phyloP scores from a whole-genome alignment of 2,329 filamentous ascomycete genomes.

The Mollisiaceae sp. region DNA sequence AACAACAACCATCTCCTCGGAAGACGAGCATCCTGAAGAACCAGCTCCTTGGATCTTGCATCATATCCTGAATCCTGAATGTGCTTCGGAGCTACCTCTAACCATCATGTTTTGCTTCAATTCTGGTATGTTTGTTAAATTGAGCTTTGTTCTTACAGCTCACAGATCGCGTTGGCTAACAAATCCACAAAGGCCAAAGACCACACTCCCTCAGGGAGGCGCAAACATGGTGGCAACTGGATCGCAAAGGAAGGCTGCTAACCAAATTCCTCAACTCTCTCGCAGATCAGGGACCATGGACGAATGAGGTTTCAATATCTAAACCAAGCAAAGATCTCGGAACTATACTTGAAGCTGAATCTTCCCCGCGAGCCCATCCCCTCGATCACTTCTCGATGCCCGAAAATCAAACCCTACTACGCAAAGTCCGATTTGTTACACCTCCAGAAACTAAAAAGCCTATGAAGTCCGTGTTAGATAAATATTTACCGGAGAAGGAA shows the following conservation, averaged over 20 bases:
- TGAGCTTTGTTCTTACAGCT: not conserved
- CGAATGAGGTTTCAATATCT: conserved; percentile 1
- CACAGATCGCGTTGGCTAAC: not conserved
- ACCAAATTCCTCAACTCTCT: conserved; percentile 33
- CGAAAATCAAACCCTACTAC: conserved; percentile 27
- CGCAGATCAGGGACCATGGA: not conserved
- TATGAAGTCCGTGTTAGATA: not conserved
- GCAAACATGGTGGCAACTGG: conserved; percentile 36
- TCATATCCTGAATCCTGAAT: conserved; percentile 30
- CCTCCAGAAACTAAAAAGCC: not conserved
- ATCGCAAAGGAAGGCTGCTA: conserved; percentile 32
- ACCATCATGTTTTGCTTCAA: conserved; percentile 41
- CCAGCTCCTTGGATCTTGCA: conserved; percentile 35
- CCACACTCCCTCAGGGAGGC: conserved; percentile 35
- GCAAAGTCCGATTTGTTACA: conserved; percentile 23
- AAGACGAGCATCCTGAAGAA: conserved; percentile 16
- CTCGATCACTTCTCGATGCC: conserved; percentile 29
- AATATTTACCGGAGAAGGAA: not conserved
- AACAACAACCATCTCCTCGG: conserved; percentile 21
- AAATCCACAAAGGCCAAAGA: conserved; percentile 27
- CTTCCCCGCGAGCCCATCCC: not conserved
- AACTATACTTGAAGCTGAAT: not conserved
- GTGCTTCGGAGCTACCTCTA: conserved; percentile 32
- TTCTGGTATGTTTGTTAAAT: conserved; percentile 30
- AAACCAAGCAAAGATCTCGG: not conserved